Conservation (phyloP, 106 monocot species). For the Cymbidium sinense region DNA sequence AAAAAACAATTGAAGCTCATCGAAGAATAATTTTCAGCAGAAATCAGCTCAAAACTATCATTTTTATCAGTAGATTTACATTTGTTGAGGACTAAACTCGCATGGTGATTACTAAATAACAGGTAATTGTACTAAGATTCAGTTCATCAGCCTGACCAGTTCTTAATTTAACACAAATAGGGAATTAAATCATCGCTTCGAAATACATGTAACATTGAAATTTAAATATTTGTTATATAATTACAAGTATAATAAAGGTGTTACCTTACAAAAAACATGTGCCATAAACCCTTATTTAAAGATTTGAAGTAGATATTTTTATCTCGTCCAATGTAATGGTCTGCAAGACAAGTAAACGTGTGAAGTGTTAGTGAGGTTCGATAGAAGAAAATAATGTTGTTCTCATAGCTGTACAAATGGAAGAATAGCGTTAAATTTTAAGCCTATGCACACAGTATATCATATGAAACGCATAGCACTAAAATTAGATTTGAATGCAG, state of each 20-base stretch:
- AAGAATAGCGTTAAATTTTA: not conserved
- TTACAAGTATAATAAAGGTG: not conserved
- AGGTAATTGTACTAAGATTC: not conserved
- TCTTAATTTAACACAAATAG: not conserved
- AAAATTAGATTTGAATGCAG: not conserved
- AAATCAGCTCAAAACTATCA: not conserved
- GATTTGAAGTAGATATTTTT: not conserved
- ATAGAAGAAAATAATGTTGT: not conserved
- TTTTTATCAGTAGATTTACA: not conserved
- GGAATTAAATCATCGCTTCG: not conserved
- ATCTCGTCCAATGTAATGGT: conserved; percentile 3
- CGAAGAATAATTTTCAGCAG: not conserved
- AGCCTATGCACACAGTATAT: not conserved
- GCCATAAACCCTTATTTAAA: not conserved
- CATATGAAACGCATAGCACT: not conserved
- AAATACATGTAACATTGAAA: not conserved
- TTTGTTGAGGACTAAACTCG: not conserved
- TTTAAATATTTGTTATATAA: not conserved
- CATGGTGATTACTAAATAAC: not conserved
- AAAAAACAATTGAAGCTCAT: not conserved
- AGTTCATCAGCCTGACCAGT: not conserved
- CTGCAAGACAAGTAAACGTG: not conserved
- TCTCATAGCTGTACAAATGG: not conserved
- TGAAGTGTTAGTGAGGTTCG: not conserved
- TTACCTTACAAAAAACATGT: not conserved